phyloP scores from a whole-genome alignment of 2,329 filamentous ascomycete genomes.

The Mariannaea sp. region DNA sequence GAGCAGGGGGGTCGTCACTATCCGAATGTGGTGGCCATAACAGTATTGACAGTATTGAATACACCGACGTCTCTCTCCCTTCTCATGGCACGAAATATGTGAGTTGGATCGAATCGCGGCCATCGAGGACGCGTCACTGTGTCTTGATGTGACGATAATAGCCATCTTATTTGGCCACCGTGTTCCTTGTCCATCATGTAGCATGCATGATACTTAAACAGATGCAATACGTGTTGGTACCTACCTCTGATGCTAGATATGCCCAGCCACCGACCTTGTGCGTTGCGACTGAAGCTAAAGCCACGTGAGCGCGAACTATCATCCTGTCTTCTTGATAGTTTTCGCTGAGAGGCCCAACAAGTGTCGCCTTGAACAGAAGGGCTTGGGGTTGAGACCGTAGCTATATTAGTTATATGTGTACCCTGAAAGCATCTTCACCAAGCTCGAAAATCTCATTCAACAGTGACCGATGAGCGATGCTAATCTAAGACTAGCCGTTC shows the following conservation, averaged over 20 bases:
- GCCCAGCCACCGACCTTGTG: too few species aligned
- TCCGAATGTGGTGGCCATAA: too few species aligned
- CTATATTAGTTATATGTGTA: too few species aligned
- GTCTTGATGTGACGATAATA: neutral
- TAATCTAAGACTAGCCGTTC: conserved; percentile 1
- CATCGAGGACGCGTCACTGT: neutral
- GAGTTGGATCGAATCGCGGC: neutral
- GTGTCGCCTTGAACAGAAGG: too few species aligned
- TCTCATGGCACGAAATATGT: neutral
- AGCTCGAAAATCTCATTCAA: neutral
- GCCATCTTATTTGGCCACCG: neutral
- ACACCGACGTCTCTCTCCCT: too few species aligned
- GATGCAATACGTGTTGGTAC: too few species aligned
- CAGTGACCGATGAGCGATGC: neutral
- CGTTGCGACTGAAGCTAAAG: neutral
- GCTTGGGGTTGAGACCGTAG: too few species aligned
- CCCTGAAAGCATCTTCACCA: neutral
- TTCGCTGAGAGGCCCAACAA: too few species aligned
- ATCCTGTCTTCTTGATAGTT: too few species aligned
- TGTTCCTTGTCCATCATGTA: neutral
- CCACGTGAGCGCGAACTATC: neutral
- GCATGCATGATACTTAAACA: neutral
- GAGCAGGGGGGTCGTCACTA: neutral
- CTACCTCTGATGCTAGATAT: too few species aligned
- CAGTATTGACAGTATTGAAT: too few species aligned